Conservation (phyloP, 768 basidiomycete species). For the Hericium coralloides region DNA sequence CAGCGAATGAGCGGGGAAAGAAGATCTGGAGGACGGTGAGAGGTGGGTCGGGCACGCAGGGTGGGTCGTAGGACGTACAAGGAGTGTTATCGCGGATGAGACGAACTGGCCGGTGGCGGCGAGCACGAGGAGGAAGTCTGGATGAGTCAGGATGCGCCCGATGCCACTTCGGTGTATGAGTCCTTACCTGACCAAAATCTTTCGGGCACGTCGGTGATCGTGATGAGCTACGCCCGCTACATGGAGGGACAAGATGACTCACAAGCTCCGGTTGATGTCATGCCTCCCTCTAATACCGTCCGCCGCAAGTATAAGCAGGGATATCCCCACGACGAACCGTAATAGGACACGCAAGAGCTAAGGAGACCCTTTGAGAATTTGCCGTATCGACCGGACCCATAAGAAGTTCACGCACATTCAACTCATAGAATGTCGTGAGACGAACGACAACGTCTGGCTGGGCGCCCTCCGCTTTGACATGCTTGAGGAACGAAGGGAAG, state of each 20-base stretch:
- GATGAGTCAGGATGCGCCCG: constrained; percentile 1
- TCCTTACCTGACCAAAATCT: constrained; percentile 55
- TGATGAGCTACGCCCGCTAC: not conserved
- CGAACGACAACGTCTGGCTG: constrained; percentile 67
- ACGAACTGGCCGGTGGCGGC: constrained; percentile 70
- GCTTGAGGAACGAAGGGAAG: constrained; percentile 62
- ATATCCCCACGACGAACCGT: constrained; percentile 64
- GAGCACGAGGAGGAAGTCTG: constrained; percentile 64
- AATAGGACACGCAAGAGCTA: constrained; percentile 68
- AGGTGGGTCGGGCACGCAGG: not conserved
- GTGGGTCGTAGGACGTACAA: constrained; percentile 37
- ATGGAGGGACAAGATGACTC: constrained; percentile 18
- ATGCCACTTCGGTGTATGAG: not conserved
- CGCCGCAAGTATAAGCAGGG: constrained; percentile 55
- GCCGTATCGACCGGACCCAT: not conserved
- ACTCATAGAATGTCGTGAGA: constrained; percentile 63
- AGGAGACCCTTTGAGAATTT: not conserved
- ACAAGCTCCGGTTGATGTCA: constrained; percentile 46
- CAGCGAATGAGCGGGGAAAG: constrained; percentile 66
- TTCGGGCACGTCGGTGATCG: not conserved
- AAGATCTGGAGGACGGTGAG: constrained; percentile 41
- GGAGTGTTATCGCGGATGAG: constrained; percentile 72
- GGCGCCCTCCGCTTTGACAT: constrained; percentile 67
- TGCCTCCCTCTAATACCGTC: constrained; percentile 51
- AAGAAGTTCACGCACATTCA: constrained; percentile 48